Conservation (phyloP, 441 rosid genomes). For the Gossypium schwendimanii region DNA sequence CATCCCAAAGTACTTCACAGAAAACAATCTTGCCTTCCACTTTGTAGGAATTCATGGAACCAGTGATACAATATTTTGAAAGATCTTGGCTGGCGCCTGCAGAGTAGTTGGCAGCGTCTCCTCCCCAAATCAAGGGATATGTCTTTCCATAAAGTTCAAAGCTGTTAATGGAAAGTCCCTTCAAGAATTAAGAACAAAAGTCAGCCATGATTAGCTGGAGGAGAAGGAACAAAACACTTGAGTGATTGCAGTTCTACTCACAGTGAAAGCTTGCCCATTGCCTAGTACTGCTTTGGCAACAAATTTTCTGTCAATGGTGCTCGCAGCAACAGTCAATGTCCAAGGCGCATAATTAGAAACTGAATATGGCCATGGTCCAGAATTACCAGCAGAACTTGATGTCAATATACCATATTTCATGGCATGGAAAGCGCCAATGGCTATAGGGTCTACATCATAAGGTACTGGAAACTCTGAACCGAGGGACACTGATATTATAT, state of each 20-base stretch:
- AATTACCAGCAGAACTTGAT: slow-evolving; percentile 27
- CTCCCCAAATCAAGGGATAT: slow-evolving; percentile 38
- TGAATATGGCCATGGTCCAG: slow-evolving; percentile 18
- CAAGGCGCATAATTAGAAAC: slow-evolving; percentile 28
- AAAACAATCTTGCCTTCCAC: slow-evolving; percentile 23
- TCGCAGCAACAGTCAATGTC: slow-evolving; percentile 29
- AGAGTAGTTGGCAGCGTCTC: slow-evolving; percentile 41
- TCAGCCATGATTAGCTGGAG: neutral
- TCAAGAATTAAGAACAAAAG: neutral
- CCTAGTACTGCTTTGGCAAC: slow-evolving; percentile 28
- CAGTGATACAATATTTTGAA: slow-evolving; percentile 23
- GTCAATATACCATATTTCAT: slow-evolving; percentile 29
- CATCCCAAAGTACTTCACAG: slow-evolving; percentile 19
- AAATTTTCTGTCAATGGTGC: slow-evolving; percentile 28
- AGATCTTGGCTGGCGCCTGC: slow-evolving; percentile 18
- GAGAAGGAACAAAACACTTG: neutral
- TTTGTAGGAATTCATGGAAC: slow-evolving; percentile 26
- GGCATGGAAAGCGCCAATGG: slow-evolving; percentile 44
- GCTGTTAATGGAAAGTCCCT: slow-evolving; percentile 45
- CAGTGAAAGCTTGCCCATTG: slow-evolving; percentile 22
- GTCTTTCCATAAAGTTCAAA: slow-evolving; percentile 27
- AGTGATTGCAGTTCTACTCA: slow-evolving; percentile 10
- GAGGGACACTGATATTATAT: slow-evolving; percentile 36
- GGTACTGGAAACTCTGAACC: neutral
- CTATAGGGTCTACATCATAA: slow-evolving; percentile 25